These are phyloP conservation scores for Trypanosomatidae sp. DNA, from an alignment of 208 protist genomes.

Conservation along the genomic window DNA sequence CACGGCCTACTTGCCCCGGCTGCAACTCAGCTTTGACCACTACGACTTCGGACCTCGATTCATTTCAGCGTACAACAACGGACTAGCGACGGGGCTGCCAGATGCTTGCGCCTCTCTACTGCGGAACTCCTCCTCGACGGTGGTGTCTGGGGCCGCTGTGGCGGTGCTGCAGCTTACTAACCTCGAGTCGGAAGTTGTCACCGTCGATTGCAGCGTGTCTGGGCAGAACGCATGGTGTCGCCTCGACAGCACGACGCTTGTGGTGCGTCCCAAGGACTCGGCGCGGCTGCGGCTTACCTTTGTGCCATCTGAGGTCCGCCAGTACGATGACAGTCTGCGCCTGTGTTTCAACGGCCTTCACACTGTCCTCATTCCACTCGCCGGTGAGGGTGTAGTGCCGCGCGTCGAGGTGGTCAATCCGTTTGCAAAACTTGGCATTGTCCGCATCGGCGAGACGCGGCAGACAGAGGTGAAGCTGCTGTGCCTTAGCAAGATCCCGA, in stretches of 20 bases:
- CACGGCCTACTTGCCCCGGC: constrained; percentile 77
- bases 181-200: constrained; percentile 84
- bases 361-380: constrained; percentile 73
- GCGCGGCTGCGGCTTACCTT: constrained; percentile 86
- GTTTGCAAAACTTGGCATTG: constrained; percentile 82
- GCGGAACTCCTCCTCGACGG: constrained; percentile 7
- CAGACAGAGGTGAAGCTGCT: constrained; percentile 74
- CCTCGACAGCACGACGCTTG: constrained; percentile 85
- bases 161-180: constrained; percentile 89
- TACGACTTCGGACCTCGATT: constrained; percentile 95
- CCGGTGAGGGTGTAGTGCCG: constrained; percentile 91
- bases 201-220: constrained; percentile 81
- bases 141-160: constrained; percentile 10
- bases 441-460: constrained; percentile 79
- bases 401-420: constrained; percentile 87
- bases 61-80: constrained; percentile 58
- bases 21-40: constrained; percentile 84
- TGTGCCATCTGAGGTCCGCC: constrained; percentile 72
- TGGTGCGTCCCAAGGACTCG: constrained; percentile 77
- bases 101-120: neutral
- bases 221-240: constrained; percentile 80
- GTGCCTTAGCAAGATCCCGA: constrained; percentile 82
- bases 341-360: constrained; percentile 95
- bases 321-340: constrained; percentile 88
- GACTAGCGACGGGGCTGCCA: constrained; percentile 6